Evolutionary conservation across 108 stramenopile species (phyloP).

Genomic region (Thalassiosira profunda): DNA sequence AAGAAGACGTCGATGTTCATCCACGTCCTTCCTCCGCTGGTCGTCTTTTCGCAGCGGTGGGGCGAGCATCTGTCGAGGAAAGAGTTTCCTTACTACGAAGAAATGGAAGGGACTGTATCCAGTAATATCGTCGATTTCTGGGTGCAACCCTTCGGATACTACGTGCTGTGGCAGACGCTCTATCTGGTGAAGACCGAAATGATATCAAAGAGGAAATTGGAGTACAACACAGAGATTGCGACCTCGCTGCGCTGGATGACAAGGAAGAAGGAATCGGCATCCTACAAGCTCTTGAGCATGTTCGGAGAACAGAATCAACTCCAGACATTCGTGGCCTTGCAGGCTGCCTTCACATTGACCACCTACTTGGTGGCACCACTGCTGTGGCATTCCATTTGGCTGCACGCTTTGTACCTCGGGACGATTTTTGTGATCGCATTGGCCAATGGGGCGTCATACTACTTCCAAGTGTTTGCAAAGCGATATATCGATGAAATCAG

Average conservation of each 20-base stretch:
- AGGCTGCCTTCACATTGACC: conserved; percentile 42
- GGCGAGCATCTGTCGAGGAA: conserved; percentile 21
- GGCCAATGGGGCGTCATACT: conserved; percentile 50
- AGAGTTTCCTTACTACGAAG: conserved; percentile 37
- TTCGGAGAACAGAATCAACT: conserved; percentile 55
- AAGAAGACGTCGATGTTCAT: conserved; percentile 85
- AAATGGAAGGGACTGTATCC: conserved; percentile 20
- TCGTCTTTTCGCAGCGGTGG: conserved; percentile 71
- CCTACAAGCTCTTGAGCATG: conserved; percentile 37
- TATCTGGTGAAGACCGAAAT: conserved; percentile 84
- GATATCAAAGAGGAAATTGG: conserved; percentile 49
- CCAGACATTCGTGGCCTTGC: conserved; percentile 40
- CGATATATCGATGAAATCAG: conserved; percentile 45
- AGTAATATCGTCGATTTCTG: conserved; percentile 44
- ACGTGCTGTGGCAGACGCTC: conserved; percentile 67
- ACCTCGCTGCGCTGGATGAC: conserved; percentile 49
- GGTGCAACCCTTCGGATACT: conserved; percentile 36
- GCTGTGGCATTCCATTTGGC: conserved; percentile 36
- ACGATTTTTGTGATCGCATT: conserved; percentile 41
- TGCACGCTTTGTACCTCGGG: conserved; percentile 35
- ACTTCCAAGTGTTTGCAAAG: conserved; percentile 54
- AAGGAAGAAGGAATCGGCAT: conserved; percentile 32
- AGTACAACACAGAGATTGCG: conserved; percentile 38
- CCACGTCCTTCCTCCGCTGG: conserved; percentile 71
- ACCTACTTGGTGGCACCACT: conserved; percentile 27